A percentile compares a stretch with the other conserved stretches of the same genome.
Conservation (phyloP, 2,329 filamentous ascomycete genomes). For the Tolypocladium cylindrosporum region DNA sequence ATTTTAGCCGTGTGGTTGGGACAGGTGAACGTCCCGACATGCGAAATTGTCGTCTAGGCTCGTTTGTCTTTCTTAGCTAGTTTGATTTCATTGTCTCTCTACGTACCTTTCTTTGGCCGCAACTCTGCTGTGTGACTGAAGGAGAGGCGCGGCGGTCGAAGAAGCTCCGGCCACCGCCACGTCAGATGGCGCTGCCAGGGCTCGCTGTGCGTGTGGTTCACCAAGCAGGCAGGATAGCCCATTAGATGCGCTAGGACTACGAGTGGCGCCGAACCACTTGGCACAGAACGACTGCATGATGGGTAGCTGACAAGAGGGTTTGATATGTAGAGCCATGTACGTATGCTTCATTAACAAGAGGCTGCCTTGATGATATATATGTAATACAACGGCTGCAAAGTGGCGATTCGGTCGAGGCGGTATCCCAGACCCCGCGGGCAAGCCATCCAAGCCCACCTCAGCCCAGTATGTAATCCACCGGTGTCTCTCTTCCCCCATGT, state of each 20-base stretch:
- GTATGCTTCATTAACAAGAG: neutral
- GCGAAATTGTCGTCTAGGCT: constrained; percentile 17
- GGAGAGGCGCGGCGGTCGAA: neutral
- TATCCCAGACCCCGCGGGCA: neutral
- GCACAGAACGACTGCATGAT: neutral
- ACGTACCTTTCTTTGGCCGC: neutral
- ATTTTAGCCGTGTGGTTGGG: constrained; percentile 27
- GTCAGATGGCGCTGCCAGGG: neutral
- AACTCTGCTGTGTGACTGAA: neutral
- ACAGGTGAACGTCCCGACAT: constrained; percentile 20
- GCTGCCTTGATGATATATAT: neutral
- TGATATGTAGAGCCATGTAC: neutral
- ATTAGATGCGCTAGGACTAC: neutral
- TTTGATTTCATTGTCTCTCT: constrained; percentile 25
- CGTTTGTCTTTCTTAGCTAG: constrained; percentile 27
- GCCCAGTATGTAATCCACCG: neutral
- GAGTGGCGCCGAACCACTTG: neutral
- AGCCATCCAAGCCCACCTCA: neutral
- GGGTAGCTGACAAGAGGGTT: neutral
- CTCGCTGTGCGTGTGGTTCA: neutral
- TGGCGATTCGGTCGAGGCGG: neutral
- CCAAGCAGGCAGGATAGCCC: neutral
- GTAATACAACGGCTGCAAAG: neutral
- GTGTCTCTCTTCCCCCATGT: neutral
- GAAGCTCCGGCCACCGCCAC: neutral